A percentile compares a stretch with the other conserved stretches of the same genome.
phyloP scores from a whole-genome alignment of 73 alveolate genomes.

The Urostyla sp. region DNA sequence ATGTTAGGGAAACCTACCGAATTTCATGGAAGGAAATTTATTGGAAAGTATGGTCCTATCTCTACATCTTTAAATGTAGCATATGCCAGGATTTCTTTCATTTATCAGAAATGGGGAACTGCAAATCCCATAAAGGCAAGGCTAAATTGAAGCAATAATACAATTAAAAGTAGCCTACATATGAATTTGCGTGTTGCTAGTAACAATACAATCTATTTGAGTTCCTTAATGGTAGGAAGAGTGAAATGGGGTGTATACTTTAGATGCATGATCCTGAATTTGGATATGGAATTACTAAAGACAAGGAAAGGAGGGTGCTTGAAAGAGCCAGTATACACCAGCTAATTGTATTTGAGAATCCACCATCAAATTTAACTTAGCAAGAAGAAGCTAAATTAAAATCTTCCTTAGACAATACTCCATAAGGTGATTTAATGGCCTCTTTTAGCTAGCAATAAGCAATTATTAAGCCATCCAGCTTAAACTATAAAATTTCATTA shows the following conservation, averaged over 20 bases:
- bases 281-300: background rate
- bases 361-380: background rate
- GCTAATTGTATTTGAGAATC: constrained; percentile 33
- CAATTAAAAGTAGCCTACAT: constrained; percentile 5
- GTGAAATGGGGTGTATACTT: constrained; percentile 39
- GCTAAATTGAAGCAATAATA: background rate
- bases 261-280: constrained; percentile 35
- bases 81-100: constrained; percentile 27
- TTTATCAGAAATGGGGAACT: constrained; percentile 49
- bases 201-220: constrained; percentile 5
- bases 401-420: background rate
- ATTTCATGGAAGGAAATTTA: constrained; percentile 73
- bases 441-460: background rate
- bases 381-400: background rate
- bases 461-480: constrained; percentile 44
- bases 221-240: constrained; percentile 35
- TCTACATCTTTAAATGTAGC: constrained; percentile 51
- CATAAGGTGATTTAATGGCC: background rate
- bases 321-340: constrained; percentile 24
- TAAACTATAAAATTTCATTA: constrained; percentile 25
- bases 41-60: constrained; percentile 72
- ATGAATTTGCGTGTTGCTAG: constrained; percentile 42
- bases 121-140: constrained; percentile 18
- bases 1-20: constrained; percentile 66
- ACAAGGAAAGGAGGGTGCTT: constrained; percentile 27